These are phyloP conservation scores for Xylaria sp. DNA, from an alignment of 2,329 filamentous ascomycete species.

Conservation along the genomic window DNA sequence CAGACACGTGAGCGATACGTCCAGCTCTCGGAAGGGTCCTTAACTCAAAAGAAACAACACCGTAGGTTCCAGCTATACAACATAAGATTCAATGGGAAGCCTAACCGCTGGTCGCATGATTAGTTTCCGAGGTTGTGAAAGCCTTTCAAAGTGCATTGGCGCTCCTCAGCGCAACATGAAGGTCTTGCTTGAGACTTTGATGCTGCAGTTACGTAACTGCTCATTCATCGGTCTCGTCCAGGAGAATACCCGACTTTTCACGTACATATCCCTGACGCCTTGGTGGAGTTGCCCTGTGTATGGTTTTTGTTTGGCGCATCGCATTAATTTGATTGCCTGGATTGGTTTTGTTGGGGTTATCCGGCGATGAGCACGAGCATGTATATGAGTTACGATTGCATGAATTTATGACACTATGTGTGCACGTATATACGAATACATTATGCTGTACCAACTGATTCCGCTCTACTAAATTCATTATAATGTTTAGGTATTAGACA, in stretches of 20 bases:
- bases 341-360: background rate
- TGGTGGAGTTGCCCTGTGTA: background rate
- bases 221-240: background rate
- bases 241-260: no score
- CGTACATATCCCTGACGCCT: background rate
- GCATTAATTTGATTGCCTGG: background rate
- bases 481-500: no score
- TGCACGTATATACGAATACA: background rate
- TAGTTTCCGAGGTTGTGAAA: conserved; percentile 66
- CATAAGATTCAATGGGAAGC: conserved; percentile 35
- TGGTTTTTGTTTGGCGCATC: conserved; percentile 14
- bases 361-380: conserved; percentile 27
- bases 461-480: background rate
- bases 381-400: conserved; percentile 23
- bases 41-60: conserved; percentile 81
- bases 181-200: background rate
- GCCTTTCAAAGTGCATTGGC: conserved; percentile 71
- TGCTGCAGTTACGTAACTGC: background rate
- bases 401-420: background rate
- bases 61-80: conserved; percentile 64
- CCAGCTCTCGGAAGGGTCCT: conserved; percentile 74
- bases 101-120: conserved; percentile 31
- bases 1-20: conserved; percentile 83
- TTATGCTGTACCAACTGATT: background rate
- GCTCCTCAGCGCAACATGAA: conserved; percentile 55